Base-by-base conservation (phyloP, 192 early-diverging fungal genomes). In the Rhizophagus sp. region DNA sequence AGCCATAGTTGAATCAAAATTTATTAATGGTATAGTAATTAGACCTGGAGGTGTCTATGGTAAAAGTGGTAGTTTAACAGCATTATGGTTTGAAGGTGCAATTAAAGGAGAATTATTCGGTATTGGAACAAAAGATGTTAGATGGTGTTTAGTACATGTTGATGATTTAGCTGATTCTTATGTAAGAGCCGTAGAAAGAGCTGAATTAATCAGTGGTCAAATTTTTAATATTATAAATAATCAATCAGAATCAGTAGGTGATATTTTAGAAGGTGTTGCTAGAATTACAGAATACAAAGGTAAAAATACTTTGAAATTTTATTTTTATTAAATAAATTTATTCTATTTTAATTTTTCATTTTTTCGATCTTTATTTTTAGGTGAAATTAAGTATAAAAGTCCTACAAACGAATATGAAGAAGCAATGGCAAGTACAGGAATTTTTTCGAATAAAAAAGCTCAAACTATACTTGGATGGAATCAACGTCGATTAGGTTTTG, bases 161-260 rank as follows among this genome's bases (percentile, higher is more conserved):
- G 82, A 87, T 49, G 86, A 87, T 73, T 69, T 81, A 4, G 86
- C 82, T 15, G 81, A 82, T 1, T 71, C 68, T 17, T 83, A 84
- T 15, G 73, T 84, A 12, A 66, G 65, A 10, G 80, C 76, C 1
- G 81, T 79, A 27, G 81, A 81, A 30, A 80, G 71, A n/a, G 47
- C 77, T 0, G 76, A 82, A 10, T 19, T 77, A 11, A 19, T 84
- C 17, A 64, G 80, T 22, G 81, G 79, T 9, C 79, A 74, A 49
- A 73, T 82, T 22, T 86, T 84, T 76, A 80, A 84, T 63, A 39
- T 86, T 19, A 63, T 61, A 3, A 81, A 81, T 9, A 72, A 79
- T 11, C 78, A 79, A 34, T 67, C 73, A 2, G 85, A 86, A 61
- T 79, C 78, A 50, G 25, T 76, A 6, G 67, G 75, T 4, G 82